These are phyloP conservation scores for Cercophora sp. DNA, from an alignment of 495 filamentous ascomycete species.

Conservation along the genomic window DNA sequence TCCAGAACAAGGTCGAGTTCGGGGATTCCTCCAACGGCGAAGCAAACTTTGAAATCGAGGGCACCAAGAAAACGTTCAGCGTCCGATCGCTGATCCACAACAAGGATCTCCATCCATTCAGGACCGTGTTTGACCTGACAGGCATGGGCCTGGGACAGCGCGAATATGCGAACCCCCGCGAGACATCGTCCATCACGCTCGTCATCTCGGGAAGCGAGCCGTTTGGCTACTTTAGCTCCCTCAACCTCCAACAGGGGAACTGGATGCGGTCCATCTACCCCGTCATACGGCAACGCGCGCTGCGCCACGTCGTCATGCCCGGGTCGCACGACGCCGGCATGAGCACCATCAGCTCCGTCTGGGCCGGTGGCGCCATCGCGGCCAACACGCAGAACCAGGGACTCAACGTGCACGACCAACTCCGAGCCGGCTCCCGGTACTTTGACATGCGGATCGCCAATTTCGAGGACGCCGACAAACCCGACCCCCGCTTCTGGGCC, in stretches of 20 bases:
- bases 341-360: too few species aligned
- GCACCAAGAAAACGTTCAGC: too few species aligned
- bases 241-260: background rate
- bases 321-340: slow-evolving; percentile 20
- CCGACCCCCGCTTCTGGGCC: background rate
- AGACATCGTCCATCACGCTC: too few species aligned
- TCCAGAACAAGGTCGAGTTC: too few species aligned
- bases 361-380: background rate
- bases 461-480: background rate
- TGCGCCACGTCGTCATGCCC: slow-evolving; percentile 16
- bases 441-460: slow-evolving; percentile 19
- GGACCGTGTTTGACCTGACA: too few species aligned
- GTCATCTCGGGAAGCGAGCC: background rate
- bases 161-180: too few species aligned
- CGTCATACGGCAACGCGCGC: slow-evolving; percentile 12
- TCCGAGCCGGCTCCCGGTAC: slow-evolving; percentile 7
- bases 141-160: too few species aligned
- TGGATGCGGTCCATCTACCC: slow-evolving; percentile 15
- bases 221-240: background rate
- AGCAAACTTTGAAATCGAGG: too few species aligned
- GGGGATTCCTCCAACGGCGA: too few species aligned
- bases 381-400: slow-evolving; percentile 18
- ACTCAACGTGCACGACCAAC: slow-evolving; percentile 10
- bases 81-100: too few species aligned
- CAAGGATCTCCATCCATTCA: too few species aligned